Evolutionary conservation across 116 monocot species (phyloP), one percentile per base, ranked within the genome.

Genomic region (Dioscorea cayenensis): DNA sequence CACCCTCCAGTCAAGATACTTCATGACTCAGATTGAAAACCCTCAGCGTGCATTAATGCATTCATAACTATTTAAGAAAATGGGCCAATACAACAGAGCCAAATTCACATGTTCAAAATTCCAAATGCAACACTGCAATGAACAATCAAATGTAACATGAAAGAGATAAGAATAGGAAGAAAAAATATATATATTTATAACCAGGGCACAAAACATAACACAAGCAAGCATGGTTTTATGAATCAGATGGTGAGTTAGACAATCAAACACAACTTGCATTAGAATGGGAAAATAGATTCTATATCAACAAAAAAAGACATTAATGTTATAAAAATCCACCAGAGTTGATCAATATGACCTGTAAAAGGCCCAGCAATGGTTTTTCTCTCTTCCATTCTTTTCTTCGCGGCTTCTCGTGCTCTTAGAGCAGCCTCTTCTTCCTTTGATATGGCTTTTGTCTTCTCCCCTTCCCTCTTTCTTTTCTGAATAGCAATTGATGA

Each of bases 341-440:
- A 23, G n/a, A 51, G 12, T 19, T 25, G 61, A 65, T 86, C 77
- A 85, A 36, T 87, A 92, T 28, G 83, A 72, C 55, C 71, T 85
- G 80, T 90, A 86, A 36, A 36, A 92, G 90, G 35, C 96, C 96
- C 68, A 96, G 78, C 63, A 96, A 66, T 37, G 85, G 90, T 73
- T 92, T 92, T 64, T 96, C 96, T 68, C 65, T 90, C 90, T 51
- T 96, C 96, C 64, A 96, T 75, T 76, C 96, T 87, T 79, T 96
- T 96, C 66, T 84, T 84, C 48, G 96, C 96, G 32, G 92, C 96
- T 76, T 92, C 96, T 71, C 90, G 87, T 48, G 96, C 90, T 77
- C 83, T 92, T 12, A 90, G 76, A 22, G 96, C 96, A 22, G 78
- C 79, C 28, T 74, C 77, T 84, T 96, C 96, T 76, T 96, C 96